Evolutionary conservation across 177 flowering plant genomes (phyloP).

Genomic region (Vitis hybrid): DNA sequence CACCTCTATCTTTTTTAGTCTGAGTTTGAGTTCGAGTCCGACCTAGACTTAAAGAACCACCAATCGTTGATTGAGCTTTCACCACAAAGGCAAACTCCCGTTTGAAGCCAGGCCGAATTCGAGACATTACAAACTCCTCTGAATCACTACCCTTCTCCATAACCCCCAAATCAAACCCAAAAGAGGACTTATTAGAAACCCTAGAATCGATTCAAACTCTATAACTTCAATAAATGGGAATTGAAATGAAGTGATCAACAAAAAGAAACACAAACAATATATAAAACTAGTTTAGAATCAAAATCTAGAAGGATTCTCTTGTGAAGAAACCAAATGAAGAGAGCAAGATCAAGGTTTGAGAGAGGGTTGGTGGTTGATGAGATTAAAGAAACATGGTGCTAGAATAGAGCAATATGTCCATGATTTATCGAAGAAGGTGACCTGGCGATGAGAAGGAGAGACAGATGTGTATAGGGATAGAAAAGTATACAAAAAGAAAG

Average conservation of each 20-base stretch:
- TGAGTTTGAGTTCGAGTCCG: conserved; percentile 22
- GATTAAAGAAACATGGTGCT: neutral
- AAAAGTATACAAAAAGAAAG: neutral
- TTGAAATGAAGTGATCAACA: neutral
- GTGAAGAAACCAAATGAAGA: neutral
- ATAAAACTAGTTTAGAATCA: neutral
- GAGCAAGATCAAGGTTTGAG: neutral
- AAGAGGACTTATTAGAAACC: conserved; percentile 10
- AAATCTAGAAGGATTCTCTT: neutral
- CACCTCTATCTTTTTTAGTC: conserved; percentile 8
- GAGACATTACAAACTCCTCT: conserved; percentile 39
- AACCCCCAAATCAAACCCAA: neutral
- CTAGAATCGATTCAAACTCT: conserved; percentile 7
- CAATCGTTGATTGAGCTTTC: conserved; percentile 47
- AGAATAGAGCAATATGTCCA: neutral
- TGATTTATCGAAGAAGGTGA: conserved; percentile 3
- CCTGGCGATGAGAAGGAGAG: neutral
- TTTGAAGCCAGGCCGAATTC: conserved; percentile 57
- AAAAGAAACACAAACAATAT: neutral
- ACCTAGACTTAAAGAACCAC: conserved; percentile 47
- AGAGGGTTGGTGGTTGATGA: neutral
- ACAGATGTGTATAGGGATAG: no score
- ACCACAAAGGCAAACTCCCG: conserved; percentile 68
- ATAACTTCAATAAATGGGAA: neutral
- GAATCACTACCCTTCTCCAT: conserved; percentile 49